Evolutionary conservation across 805 yeast genomes (phyloP).

Genomic region (Monosporozyma unispora): DNA sequence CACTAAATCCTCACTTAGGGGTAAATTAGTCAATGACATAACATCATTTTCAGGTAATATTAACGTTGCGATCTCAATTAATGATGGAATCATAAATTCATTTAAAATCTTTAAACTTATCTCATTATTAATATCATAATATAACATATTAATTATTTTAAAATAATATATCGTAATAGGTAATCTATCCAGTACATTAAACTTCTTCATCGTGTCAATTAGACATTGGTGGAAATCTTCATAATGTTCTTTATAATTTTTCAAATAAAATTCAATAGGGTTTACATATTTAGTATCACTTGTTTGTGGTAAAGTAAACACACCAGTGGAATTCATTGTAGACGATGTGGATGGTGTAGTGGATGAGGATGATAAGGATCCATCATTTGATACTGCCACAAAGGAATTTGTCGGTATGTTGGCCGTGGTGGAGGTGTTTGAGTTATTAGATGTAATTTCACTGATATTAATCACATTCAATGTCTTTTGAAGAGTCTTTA

Average conservation of each 20-base stretch:
- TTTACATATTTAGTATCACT: constrained; percentile 40
- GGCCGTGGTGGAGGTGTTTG: constrained; percentile 53
- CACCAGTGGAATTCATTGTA: too few relatives aligned
- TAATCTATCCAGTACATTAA: constrained; percentile 26
- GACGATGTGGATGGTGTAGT: too few relatives aligned
- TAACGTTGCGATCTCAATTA: background rate
- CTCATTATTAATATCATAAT: background rate
- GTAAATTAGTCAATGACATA: constrained; percentile 3
- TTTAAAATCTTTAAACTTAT: background rate
- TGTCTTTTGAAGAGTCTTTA: constrained; percentile 54
- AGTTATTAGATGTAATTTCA: background rate
- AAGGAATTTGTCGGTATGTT: constrained; percentile 25
- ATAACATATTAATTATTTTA: background rate
- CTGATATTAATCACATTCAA: constrained; percentile 4
- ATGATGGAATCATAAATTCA: constrained; percentile 3
- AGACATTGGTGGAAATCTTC: constrained; percentile 30
- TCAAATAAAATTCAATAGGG: constrained; percentile 25
- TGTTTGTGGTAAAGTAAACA: too few relatives aligned
- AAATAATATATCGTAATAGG: constrained; percentile 18
- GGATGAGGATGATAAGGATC: constrained; percentile 29
- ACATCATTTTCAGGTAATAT: constrained; percentile 3
- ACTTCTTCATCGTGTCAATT: constrained; percentile 24
- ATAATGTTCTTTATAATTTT: constrained; percentile 22
- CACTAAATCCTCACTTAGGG: background rate
- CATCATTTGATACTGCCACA: constrained; percentile 47